Evolutionary conservation across 1,284 basidiomycete genomes (phyloP).

Genomic region (Porphyrellus sp.): DNA sequence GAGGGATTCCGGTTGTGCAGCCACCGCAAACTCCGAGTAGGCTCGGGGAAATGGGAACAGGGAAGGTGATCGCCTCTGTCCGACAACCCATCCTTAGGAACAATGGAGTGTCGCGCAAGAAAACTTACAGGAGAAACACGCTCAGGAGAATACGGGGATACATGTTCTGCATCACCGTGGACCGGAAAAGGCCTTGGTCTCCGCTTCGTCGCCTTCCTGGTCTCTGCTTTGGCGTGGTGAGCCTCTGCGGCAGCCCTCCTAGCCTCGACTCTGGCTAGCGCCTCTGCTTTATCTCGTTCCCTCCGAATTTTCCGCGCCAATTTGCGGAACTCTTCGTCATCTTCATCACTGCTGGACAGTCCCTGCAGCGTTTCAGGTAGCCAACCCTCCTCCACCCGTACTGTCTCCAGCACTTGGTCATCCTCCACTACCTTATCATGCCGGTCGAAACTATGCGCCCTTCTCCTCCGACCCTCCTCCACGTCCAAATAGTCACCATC

Average conservation of each 20-base stretch:
- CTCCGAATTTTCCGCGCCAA: conserved; percentile 24
- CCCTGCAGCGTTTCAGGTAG: conserved; percentile 35
- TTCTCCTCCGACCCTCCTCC: conserved; percentile 14
- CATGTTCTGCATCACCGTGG: neutral
- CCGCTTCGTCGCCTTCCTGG: conserved; percentile 22
- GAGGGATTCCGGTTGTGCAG: conserved; percentile 4
- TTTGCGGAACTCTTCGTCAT: conserved; percentile 33
- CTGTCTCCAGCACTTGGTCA: neutral
- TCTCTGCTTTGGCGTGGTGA: conserved; percentile 7
- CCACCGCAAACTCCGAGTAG: conserved; percentile 11
- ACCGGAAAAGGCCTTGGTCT: conserved; percentile 36
- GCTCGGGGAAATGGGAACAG: conserved; percentile 6
- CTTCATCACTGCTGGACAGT: conserved; percentile 40
- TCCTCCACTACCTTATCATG: conserved; percentile 2
- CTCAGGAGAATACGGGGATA: neutral
- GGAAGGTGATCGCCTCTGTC: conserved; percentile 12
- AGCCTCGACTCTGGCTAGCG: conserved; percentile 15
- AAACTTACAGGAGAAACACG: conserved; percentile 15
- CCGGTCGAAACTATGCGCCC: conserved; percentile 7
- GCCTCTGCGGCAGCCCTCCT: conserved; percentile 13
- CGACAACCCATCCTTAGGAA: neutral
- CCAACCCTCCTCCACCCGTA: conserved; percentile 12
- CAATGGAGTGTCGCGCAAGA: neutral
- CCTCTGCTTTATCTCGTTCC: conserved; percentile 26
- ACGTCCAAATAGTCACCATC: conserved; percentile 29